These are phyloP conservation scores for Moesziomyces globuligerus DNA, from an alignment of 1,284 basidiomycete species.

Conservation along the genomic window DNA sequence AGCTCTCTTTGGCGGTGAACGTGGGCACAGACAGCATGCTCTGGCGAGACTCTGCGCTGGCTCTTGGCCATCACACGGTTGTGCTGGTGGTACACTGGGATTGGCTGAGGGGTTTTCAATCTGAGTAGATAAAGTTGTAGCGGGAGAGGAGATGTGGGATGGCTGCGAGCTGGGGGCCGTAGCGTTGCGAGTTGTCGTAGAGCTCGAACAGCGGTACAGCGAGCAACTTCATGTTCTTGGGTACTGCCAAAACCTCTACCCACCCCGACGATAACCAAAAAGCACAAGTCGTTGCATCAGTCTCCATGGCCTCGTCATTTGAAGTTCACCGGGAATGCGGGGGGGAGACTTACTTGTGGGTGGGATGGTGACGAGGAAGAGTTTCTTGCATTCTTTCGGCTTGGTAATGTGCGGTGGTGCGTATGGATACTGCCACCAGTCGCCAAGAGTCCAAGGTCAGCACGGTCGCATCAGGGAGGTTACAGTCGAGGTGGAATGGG, in stretches of 20 bases:
- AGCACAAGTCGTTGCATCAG: background rate
- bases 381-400: conserved; percentile 97
- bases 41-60: too few species aligned
- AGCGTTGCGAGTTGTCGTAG: conserved; percentile 92
- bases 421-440: conserved; percentile 83
- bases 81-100: background rate
- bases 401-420: conserved; percentile 95
- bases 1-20: too few species aligned
- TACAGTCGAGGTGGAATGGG: background rate
- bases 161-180: conserved; percentile 91
- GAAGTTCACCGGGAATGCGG: too few species aligned
- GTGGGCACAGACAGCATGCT: too few species aligned
- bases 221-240: conserved; percentile 97
- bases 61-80: background rate
- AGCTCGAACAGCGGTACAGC: conserved; percentile 91
- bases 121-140: conserved; percentile 70
- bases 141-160: conserved; percentile 92
- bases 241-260: conserved; percentile 90
- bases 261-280: too few species aligned
- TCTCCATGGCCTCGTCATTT: too few species aligned
- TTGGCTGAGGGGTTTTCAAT: conserved; percentile 6
- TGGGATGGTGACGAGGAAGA: conserved; percentile 94
- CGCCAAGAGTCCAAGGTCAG: background rate
- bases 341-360: conserved; percentile 80
- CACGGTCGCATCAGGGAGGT: background rate